Percentiles rank a stretch among this genome's conserved stretches.
Evolutionary conservation across 2,329 filamentous ascomycete genomes (phyloP).

Genomic region (Botrytis deweyae): DNA sequence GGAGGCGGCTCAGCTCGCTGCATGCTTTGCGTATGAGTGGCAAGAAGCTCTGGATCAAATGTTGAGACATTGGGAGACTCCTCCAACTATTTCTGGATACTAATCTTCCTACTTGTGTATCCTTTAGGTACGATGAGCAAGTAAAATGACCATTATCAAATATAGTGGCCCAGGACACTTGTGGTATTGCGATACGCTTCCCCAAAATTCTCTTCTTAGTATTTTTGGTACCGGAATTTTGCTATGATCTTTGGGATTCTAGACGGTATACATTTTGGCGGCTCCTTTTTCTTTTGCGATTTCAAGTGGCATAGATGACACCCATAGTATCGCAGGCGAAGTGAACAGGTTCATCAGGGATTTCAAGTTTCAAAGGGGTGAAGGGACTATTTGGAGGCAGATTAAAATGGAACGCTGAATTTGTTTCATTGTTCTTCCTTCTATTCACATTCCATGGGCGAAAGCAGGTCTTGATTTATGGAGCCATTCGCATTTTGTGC

Average conservation of each 20-base stretch:
- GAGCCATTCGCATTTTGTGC: not conserved
- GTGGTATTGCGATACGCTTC: not conserved
- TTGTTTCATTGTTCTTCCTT: not conserved
- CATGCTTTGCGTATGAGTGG: constrained; percentile 68
- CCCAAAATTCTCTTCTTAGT: not conserved
- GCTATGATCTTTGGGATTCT: not conserved
- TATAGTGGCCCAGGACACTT: not conserved
- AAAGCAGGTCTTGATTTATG: not conserved
- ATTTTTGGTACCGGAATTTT: not conserved
- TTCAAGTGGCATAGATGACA: not conserved
- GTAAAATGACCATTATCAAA: too few relatives aligned
- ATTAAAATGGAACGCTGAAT: not conserved
- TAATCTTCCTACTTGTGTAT: constrained; percentile 32
- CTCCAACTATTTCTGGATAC: constrained; percentile 59
- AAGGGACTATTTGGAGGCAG: not conserved
- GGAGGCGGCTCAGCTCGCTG: constrained; percentile 58
- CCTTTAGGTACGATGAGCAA: too few relatives aligned
- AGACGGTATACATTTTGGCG: not conserved
- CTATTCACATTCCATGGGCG: not conserved
- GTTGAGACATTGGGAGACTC: constrained; percentile 65
- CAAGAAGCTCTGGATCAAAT: constrained; percentile 61
- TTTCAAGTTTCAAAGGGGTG: not conserved
- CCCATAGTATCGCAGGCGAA: not conserved
- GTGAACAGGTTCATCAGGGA: not conserved
- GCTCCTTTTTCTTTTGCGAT: not conserved